Percentiles rank a stretch among this genome's conserved stretches.
Evolutionary conservation across 352 stramenopile species (phyloP).

Genomic region (Phytopythium boreale): DNA sequence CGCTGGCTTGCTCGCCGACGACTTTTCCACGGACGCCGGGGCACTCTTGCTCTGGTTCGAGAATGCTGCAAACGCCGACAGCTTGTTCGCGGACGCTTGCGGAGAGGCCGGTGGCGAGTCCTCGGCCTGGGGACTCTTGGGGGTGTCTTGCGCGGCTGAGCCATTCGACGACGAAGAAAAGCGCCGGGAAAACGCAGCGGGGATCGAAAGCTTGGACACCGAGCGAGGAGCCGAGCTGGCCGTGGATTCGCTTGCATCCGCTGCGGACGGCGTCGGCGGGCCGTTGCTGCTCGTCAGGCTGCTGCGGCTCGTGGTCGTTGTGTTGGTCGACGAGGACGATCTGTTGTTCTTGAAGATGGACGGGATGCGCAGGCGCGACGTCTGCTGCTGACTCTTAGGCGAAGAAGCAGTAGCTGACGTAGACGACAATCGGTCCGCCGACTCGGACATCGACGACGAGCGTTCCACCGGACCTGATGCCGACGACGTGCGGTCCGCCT

Average conservation of each 20-base stretch:
- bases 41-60: slow-evolving; percentile 8
- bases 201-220: slow-evolving; percentile 65
- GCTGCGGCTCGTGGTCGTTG: slow-evolving; percentile 22
- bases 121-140: slow-evolving; percentile 17
- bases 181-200: slow-evolving; percentile 44
- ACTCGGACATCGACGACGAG: background rate
- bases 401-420: background rate
- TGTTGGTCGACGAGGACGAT: slow-evolving; percentile 8
- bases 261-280: slow-evolving; percentile 22
- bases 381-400: slow-evolving; percentile 3
- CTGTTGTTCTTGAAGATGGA: slow-evolving; percentile 48
- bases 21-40: slow-evolving; percentile 7
- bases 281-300: slow-evolving; percentile 31
- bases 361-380: slow-evolving; percentile 46
- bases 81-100: slow-evolving; percentile 25
- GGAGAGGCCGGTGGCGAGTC: slow-evolving; percentile 28
- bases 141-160: slow-evolving; percentile 18
- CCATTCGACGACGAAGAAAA: slow-evolving; percentile 34
- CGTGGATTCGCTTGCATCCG: slow-evolving; percentile 20
- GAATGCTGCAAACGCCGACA: slow-evolving; percentile 27
- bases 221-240: slow-evolving; percentile 26
- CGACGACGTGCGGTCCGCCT: slow-evolving; percentile 5
- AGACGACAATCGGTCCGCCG: background rate
- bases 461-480: background rate
- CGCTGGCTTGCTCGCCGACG: slow-evolving; percentile 21